A percentile compares a stretch with the other conserved stretches of the same genome.
Conservation (phyloP, 495 filamentous ascomycete genomes). For the Chaetomium tenue region DNA sequence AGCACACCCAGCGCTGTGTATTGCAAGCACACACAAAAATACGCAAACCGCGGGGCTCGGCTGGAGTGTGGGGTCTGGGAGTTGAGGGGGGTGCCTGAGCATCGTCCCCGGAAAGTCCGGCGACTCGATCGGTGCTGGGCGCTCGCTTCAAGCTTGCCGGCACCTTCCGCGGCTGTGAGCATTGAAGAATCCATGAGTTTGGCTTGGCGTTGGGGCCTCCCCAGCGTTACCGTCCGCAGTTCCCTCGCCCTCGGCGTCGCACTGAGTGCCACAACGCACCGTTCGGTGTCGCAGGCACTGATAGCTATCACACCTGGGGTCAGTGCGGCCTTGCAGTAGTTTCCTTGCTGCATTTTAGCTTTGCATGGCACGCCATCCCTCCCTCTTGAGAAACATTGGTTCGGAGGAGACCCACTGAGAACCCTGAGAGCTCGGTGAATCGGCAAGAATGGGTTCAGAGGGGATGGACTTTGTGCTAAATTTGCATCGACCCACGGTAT, state of each 20-base stretch:
- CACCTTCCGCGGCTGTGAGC: background rate
- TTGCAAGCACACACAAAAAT: background rate
- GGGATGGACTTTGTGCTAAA: too few relatives aligned
- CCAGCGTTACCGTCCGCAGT: background rate
- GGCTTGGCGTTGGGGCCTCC: background rate
- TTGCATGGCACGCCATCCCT: constrained; percentile 13
- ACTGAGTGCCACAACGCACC: background rate
- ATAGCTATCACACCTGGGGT: constrained; percentile 20
- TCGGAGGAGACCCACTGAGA: background rate
- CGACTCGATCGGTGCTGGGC: constrained; percentile 18
- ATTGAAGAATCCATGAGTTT: background rate
- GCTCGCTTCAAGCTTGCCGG: background rate
- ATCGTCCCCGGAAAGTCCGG: background rate
- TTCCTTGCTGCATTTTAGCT: constrained; percentile 31
- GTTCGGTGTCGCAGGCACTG: background rate
- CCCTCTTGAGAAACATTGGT: constrained; percentile 9
- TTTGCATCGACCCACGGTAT: too few relatives aligned
- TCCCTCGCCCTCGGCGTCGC: background rate
- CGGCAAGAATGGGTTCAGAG: background rate
- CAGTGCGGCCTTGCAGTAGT: constrained; percentile 30
- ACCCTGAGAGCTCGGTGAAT: constrained; percentile 2
- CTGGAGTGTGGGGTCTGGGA: background rate
- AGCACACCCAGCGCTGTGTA: background rate
- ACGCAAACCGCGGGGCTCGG: background rate
- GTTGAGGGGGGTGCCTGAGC: background rate